Percentiles rank a stretch among this genome's conserved stretches.
phyloP scores from a whole-genome alignment of 2,329 filamentous ascomycete species.

The Plectosphaerella plurivora region DNA sequence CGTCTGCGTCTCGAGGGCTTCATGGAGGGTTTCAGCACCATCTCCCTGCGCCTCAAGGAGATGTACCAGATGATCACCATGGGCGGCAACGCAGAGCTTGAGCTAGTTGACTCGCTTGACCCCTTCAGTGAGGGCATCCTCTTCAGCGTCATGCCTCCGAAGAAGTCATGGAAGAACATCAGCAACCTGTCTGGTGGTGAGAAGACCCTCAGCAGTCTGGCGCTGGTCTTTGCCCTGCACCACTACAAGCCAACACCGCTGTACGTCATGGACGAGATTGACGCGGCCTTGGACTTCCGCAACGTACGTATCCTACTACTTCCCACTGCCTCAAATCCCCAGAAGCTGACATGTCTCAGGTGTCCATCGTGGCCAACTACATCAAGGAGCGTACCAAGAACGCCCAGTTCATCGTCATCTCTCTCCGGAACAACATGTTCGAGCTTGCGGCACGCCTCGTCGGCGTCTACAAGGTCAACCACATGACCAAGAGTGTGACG shows the following conservation, averaged over 20 bases:
- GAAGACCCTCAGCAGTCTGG: conserved; percentile 91
- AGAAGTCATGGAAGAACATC: conserved; percentile 99
- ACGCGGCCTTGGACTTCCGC: conserved; percentile 93
- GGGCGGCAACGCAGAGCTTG: conserved; percentile 96
- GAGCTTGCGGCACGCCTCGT: conserved; percentile 93
- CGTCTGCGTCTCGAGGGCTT: conserved; percentile 90
- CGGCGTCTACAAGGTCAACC: conserved; percentile 98
- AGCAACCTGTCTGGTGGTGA: conserved; percentile 92
- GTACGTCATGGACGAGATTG: conserved; percentile 99
- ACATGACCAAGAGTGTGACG: conserved; percentile 93
- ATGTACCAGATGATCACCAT: conserved; percentile 99
- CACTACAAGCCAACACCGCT: conserved; percentile 97
- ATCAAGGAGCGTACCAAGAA: conserved; percentile 99
- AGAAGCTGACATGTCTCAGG: conserved; percentile 42
- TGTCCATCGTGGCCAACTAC: conserved; percentile 96
- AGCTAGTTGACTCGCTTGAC: conserved; percentile 92
- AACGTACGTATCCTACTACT: conserved; percentile 63
- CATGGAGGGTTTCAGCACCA: conserved; percentile 95
- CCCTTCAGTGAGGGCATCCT: conserved; percentile 96
- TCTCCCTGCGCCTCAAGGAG: conserved; percentile 92
- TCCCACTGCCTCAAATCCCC: background rate
- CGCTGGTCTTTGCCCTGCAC: conserved; percentile 95
- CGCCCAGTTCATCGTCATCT: conserved; percentile 98
- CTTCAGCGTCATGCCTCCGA: conserved; percentile 98
- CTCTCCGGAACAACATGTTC: conserved; percentile 98